A percentile compares a stretch with the other conserved stretches of the same genome.
These are phyloP conservation scores for Pichia membranifaciens DNA, from an alignment of 805 yeast species.

Conservation along the genomic window DNA sequence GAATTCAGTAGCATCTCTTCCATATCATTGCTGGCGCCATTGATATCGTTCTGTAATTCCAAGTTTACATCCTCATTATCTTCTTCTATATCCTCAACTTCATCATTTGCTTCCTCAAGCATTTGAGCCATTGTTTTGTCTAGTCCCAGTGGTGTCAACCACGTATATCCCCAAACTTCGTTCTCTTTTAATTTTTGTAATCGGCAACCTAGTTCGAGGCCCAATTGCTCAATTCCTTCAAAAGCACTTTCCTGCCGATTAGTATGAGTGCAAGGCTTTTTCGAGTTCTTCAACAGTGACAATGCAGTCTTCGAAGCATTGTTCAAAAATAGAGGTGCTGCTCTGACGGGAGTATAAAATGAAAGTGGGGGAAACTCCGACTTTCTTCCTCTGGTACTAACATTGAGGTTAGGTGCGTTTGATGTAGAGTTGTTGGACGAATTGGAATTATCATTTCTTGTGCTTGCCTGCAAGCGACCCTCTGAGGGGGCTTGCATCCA, in stretches of 20 bases:
- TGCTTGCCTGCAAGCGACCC: slow-evolving; percentile 4
- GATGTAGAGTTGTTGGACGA: neutral
- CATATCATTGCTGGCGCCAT: neutral
- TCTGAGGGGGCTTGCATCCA: slow-evolving; percentile 32
- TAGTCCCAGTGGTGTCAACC: slow-evolving; percentile 44
- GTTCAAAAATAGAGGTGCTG: slow-evolving; percentile 10
- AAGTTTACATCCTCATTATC: neutral
- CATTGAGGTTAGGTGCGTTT: neutral
- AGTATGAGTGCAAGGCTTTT: slow-evolving; percentile 16
- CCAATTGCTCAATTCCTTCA: slow-evolving; percentile 13
- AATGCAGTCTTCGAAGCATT: neutral
- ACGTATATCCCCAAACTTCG: slow-evolving; percentile 13
- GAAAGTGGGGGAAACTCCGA: slow-evolving; percentile 15
- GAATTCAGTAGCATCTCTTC: neutral
- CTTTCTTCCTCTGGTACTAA: slow-evolving; percentile 16
- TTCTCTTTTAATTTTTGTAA: slow-evolving; percentile 10
- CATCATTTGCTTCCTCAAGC: slow-evolving; percentile 13
- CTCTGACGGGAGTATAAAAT: slow-evolving; percentile 7
- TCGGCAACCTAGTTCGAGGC: slow-evolving; percentile 14
- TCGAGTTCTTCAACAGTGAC: neutral
- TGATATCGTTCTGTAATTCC: neutral
- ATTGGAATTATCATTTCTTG: neutral
- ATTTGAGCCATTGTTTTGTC: slow-evolving; percentile 45
- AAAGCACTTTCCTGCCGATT: slow-evolving; percentile 1
- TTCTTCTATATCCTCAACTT: neutral